These are phyloP conservation scores for Apiospora marii DNA, from an alignment of 2,329 filamentous ascomycete species.

Conservation along the genomic window DNA sequence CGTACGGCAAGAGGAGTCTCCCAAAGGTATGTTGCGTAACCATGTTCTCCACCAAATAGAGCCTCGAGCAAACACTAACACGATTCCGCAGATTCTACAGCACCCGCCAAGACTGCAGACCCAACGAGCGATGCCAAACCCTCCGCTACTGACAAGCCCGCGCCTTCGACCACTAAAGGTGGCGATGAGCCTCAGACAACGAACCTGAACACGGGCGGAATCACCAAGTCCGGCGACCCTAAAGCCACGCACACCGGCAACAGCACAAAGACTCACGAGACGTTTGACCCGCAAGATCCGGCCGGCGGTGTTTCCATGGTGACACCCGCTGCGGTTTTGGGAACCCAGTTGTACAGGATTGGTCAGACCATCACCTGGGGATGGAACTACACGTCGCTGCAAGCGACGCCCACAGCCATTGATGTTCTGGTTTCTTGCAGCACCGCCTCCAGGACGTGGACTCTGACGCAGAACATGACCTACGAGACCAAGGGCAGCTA, in stretches of 20 bases:
- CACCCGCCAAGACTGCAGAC: slow-evolving; percentile 27
- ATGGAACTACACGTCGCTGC: slow-evolving; percentile 72
- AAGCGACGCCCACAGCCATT: slow-evolving; percentile 64
- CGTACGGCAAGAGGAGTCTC: slow-evolving; percentile 53
- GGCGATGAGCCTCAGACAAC: slow-evolving; percentile 41
- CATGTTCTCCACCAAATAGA: background rate
- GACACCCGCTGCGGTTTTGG: slow-evolving; percentile 55
- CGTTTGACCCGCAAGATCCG: slow-evolving; percentile 54
- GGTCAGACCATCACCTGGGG: slow-evolving; percentile 65
- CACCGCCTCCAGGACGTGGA: slow-evolving; percentile 61
- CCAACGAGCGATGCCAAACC: slow-evolving; percentile 32
- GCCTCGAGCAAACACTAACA: background rate
- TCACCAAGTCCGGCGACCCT: slow-evolving; percentile 35
- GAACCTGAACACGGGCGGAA: slow-evolving; percentile 51
- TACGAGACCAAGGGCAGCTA: slow-evolving; percentile 59
- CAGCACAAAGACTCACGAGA: slow-evolving; percentile 44
- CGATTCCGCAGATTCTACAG: slow-evolving; percentile 22
- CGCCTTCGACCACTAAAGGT: slow-evolving; percentile 24
- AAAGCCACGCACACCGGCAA: slow-evolving; percentile 38
- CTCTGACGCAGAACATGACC: slow-evolving; percentile 69
- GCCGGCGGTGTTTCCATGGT: slow-evolving; percentile 62
- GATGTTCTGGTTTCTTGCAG: slow-evolving; percentile 67
- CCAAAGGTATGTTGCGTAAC: slow-evolving; percentile 16
- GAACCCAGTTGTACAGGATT: slow-evolving; percentile 65
- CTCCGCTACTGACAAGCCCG: slow-evolving; percentile 31